Conservation (phyloP, 129 eudicot genomes). For the Calendula officinalis region DNA sequence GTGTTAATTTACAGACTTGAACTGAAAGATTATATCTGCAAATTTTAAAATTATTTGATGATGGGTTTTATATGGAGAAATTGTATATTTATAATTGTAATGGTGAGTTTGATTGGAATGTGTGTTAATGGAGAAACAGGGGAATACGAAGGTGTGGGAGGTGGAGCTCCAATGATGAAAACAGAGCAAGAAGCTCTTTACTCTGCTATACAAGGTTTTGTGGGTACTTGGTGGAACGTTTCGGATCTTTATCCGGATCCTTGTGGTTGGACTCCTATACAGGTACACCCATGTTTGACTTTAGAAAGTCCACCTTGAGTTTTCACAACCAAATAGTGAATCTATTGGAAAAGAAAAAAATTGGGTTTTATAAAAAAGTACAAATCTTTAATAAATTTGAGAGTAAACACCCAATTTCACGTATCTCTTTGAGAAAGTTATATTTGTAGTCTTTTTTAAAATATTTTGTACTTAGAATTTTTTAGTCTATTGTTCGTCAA, state of each 20-base stretch:
- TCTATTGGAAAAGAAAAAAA: background rate
- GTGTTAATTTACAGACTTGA: background rate
- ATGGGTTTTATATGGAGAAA: constrained; percentile 11
- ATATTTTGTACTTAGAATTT: too few relatives aligned
- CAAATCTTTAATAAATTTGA: too few relatives aligned
- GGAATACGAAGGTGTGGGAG: constrained; percentile 29
- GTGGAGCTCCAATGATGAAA: constrained; percentile 61
- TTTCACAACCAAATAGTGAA: background rate
- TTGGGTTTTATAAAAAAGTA: background rate
- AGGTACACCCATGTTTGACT: constrained; percentile 36
- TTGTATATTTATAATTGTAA: constrained; percentile 25
- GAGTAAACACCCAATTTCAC: too few relatives aligned
- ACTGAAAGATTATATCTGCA: background rate
- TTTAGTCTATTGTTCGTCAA: too few relatives aligned
- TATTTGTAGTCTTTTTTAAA: too few relatives aligned
- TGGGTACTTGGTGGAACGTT: constrained; percentile 81
- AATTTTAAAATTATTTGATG: constrained; percentile 13
- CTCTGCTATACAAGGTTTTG: constrained; percentile 68
- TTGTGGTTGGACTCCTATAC: constrained; percentile 95
- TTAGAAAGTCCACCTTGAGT: constrained; percentile 1
- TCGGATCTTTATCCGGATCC: constrained; percentile 91
- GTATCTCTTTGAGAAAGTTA: too few relatives aligned
- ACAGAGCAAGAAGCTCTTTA: constrained; percentile 63
- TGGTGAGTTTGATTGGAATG: constrained; percentile 19
- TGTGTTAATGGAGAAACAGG: constrained; percentile 35